These are phyloP conservation scores for Haplosporangium gracile DNA, from an alignment of 192 early-diverging fungal species.

Conservation along the genomic window DNA sequence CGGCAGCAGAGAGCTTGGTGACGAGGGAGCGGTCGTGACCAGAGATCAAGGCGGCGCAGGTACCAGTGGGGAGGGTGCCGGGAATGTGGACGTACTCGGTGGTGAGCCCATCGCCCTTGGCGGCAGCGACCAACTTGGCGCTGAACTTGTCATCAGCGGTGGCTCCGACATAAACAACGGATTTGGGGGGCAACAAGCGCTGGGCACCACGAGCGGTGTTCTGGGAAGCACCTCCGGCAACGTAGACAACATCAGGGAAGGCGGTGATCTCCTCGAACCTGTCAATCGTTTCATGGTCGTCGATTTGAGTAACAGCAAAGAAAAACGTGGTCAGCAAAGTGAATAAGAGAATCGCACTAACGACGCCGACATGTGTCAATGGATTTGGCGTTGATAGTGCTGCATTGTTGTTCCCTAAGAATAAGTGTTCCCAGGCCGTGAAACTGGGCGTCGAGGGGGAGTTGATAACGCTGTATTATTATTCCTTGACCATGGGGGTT, in stretches of 20 bases:
- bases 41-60: slow-evolving; percentile 96
- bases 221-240: slow-evolving; percentile 97
- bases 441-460: no score
- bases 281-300: neutral
- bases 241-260: slow-evolving; percentile 81
- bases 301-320: neutral
- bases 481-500: no score
- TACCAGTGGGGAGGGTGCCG: slow-evolving; percentile 87
- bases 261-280: slow-evolving; percentile 86
- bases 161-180: slow-evolving; percentile 94
- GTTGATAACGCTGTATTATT: no score
- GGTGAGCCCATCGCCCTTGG: slow-evolving; percentile 85
- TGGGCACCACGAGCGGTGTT: slow-evolving; percentile 93
- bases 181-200: slow-evolving; percentile 89
- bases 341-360: neutral
- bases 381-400: no score
- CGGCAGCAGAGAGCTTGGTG: slow-evolving; percentile 96
- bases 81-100: slow-evolving; percentile 89
- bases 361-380: no score
- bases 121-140: slow-evolving; percentile 79
- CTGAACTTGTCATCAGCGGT: slow-evolving; percentile 91
- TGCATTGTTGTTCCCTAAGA: no score
- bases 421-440: no score
- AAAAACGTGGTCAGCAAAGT: neutral
- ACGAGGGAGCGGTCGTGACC: slow-evolving; percentile 89